Evolutionary conservation across 768 basidiomycete species (phyloP).

Genomic region (Lentinula detonsa): DNA sequence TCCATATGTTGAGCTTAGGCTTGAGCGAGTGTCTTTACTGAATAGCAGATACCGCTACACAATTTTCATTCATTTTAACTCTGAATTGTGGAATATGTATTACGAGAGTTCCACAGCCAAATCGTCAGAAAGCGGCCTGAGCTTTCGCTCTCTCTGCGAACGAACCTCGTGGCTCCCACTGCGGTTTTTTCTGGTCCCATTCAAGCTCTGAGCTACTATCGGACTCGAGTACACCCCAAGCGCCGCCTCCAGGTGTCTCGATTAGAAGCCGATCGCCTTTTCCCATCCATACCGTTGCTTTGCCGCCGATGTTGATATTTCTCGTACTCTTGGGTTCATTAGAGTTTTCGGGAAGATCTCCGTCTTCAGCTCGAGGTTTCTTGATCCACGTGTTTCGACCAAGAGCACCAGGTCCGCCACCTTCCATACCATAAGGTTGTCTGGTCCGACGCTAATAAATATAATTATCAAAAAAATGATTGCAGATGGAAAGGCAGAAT

Average conservation of each 20-base stretch:
- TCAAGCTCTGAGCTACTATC: constrained; percentile 14
- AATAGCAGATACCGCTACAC: too few relatives aligned
- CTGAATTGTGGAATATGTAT: too few relatives aligned
- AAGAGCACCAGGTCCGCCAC: constrained; percentile 62
- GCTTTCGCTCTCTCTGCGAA: constrained; percentile 56
- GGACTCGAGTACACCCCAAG: constrained; percentile 54
- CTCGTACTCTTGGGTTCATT: constrained; percentile 31
- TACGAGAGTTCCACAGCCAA: too few relatives aligned
- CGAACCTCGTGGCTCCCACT: constrained; percentile 71
- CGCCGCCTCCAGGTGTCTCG: constrained; percentile 90
- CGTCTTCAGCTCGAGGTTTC: constrained; percentile 55
- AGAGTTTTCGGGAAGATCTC: constrained; percentile 44
- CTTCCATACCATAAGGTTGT: constrained; percentile 82
- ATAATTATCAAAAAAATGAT: background rate
- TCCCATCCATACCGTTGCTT: constrained; percentile 83
- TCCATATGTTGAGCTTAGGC: too few relatives aligned
- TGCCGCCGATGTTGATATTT: constrained; percentile 84
- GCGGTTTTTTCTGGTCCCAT: constrained; percentile 28
- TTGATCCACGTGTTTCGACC: constrained; percentile 91
- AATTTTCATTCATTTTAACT: too few relatives aligned
- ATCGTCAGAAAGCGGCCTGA: constrained; percentile 51
- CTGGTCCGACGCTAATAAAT: constrained; percentile 64
- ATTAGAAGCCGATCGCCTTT: constrained; percentile 78
- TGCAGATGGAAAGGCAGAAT: background rate
- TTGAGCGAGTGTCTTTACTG: too few relatives aligned